Evolutionary conservation across 805 yeast genomes (phyloP), one percentile per base, ranked within the genome.

Genomic region (Ogataea minuta): DNA sequence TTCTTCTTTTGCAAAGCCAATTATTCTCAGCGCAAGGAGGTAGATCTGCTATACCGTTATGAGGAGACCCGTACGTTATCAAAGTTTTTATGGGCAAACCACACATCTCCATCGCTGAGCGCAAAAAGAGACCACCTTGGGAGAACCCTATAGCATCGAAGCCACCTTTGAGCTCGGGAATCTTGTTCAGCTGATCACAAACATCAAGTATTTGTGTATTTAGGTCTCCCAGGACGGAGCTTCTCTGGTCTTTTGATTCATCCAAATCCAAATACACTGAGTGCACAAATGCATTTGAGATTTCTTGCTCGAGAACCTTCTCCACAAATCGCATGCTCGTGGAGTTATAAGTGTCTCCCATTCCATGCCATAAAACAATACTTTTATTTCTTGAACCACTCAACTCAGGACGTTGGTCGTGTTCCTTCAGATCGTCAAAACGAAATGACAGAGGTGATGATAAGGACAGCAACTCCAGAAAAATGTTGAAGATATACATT

Each of bases 21-120:
- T 79, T 82, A 4, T 59, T 49, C 9, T 49, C 54, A 0, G 67
- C 62, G 55, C 90, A 84, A 4, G 68, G 59, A 0, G 90, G 89
- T 23, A 84, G 63, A 42, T 85, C 91, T 45, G 70, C 65, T 4
- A 85, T 72, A 1, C 93, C 95, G 61, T 80, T 72, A 52, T 85
- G 95, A 0, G 95, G 95, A 1, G 88, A 78, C 0, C 95, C 95
- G 60, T 81, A 83, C 0, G 95, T 83, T 10, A 85, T 64, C 33
- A 85, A 62, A 21, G 68, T 77, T 35, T 71, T 59, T 2, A 82
- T 66, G 3, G 66, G 59, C 9, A 64, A 31, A 19, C 64, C 70
- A 59, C 91, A 85, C 16, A 73, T 59, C 54, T 86, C 83, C 20
- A 77, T 66, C 20, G 81, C 71, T 4, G 81, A 81, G 31, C 95